These are phyloP conservation scores for Curvularia sp. DNA, from an alignment of 2,329 filamentous ascomycete species.

Conservation along the genomic window DNA sequence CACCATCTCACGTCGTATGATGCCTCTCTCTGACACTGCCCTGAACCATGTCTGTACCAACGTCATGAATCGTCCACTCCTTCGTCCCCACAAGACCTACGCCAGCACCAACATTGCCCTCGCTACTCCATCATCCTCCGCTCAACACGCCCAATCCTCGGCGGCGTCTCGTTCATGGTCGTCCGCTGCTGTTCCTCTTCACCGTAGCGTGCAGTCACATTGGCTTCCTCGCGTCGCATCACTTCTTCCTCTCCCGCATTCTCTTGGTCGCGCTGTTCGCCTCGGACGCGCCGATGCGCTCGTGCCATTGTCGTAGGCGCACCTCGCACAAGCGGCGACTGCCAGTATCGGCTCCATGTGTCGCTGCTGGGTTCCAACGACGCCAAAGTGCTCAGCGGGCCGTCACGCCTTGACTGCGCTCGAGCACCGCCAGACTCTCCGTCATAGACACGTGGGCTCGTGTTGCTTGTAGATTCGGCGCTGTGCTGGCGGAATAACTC, in stretches of 20 bases:
- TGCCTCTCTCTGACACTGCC: background rate
- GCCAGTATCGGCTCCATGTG: constrained; percentile 20
- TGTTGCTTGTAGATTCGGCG: background rate
- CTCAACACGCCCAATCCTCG: constrained; percentile 45
- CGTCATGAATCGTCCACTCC: background rate
- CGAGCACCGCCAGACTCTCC: constrained; percentile 3
- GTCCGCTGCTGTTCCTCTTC: constrained; percentile 27
- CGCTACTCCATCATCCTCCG: constrained; percentile 20
- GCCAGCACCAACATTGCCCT: background rate
- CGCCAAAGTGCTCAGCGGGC: constrained; percentile 12
- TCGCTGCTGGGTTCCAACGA: constrained; percentile 22
- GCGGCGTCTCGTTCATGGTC: constrained; percentile 49
- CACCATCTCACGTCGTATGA: background rate
- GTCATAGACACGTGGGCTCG: constrained; percentile 7
- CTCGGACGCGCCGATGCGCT: constrained; percentile 23
- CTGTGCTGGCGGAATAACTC: constrained; percentile 10
- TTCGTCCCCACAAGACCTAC: background rate
- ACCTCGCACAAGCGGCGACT: constrained; percentile 12
- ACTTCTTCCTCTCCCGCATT: constrained; percentile 36
- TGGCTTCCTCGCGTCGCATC: constrained; percentile 38
- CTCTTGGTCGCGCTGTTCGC: constrained; percentile 43
- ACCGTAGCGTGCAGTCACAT: constrained; percentile 30
- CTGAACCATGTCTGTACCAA: background rate
- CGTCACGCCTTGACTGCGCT: constrained; percentile 12
- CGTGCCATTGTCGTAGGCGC: constrained; percentile 10